Percentiles rank a stretch among this genome's conserved stretches.
Conservation (phyloP, 805 yeast genomes). For the Kodamaea lidongshanica region DNA sequence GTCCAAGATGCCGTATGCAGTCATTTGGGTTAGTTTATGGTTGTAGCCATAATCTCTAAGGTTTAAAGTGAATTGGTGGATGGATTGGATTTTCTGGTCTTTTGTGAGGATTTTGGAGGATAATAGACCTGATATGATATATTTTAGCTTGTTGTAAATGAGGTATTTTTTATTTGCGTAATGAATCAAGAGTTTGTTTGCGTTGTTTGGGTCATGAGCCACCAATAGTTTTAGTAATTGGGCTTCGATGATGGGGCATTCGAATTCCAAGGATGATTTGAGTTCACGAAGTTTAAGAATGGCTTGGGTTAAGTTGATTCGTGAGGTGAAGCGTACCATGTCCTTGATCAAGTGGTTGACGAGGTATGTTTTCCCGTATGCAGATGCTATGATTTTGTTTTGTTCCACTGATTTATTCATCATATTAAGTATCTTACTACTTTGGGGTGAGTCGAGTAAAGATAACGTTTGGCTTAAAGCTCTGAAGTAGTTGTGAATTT, state of each 20-base stretch:
- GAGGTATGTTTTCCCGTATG: slow-evolving; percentile 15
- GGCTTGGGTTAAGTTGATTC: slow-evolving; percentile 9
- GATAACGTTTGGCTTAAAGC: slow-evolving; percentile 28
- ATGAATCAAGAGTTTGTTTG: slow-evolving; percentile 20
- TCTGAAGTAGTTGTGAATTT: slow-evolving; percentile 22
- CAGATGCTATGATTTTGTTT: slow-evolving; percentile 4
- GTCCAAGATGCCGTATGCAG: slow-evolving; percentile 13
- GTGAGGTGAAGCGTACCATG: slow-evolving; percentile 16
- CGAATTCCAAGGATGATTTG: slow-evolving; percentile 12
- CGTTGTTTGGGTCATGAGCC: slow-evolving; percentile 20
- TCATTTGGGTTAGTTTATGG: slow-evolving; percentile 11
- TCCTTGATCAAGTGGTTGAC: slow-evolving; percentile 15
- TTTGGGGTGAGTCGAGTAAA: slow-evolving; percentile 13
- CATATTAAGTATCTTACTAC: slow-evolving; percentile 14
- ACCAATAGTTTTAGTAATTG: slow-evolving; percentile 21
- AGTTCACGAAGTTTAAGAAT: slow-evolving; percentile 17
- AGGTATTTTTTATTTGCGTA: slow-evolving; percentile 16
- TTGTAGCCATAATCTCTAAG: slow-evolving; percentile 16
- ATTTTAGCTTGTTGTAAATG: slow-evolving; percentile 15
- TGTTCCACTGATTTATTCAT: slow-evolving; percentile 5
- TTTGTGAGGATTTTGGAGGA: slow-evolving; percentile 12
- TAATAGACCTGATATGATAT: slow-evolving; percentile 24
- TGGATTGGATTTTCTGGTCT: slow-evolving; percentile 15
- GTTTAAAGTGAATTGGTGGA: slow-evolving; percentile 14
- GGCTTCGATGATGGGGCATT: slow-evolving; percentile 12